Evolutionary conservation across 2,329 filamentous ascomycete genomes (phyloP).

Genomic region (Pseudopyricularia cyperi): DNA sequence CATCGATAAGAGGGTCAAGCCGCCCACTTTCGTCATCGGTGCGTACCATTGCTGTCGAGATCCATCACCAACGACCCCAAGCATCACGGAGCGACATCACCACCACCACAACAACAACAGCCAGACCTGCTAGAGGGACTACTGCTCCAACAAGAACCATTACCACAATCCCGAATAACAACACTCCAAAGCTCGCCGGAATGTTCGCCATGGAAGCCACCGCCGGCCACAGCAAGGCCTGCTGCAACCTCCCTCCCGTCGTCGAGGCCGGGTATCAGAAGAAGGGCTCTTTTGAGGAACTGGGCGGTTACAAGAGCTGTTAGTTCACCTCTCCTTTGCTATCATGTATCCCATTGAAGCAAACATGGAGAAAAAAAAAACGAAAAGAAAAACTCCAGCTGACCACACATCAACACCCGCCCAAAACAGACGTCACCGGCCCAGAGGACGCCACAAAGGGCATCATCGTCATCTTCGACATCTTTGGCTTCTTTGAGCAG

Average conservation of each 20-base stretch:
- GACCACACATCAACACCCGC: neutral
- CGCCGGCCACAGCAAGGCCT: constrained; percentile 12
- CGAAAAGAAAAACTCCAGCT: neutral
- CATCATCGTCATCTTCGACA: constrained; percentile 51
- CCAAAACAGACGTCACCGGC: constrained; percentile 34
- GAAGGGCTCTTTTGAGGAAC: constrained; percentile 30
- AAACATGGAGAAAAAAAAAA: neutral
- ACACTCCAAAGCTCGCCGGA: neutral
- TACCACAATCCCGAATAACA: neutral
- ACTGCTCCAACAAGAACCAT: neutral
- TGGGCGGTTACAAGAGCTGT: constrained; percentile 34
- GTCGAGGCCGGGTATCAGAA: constrained; percentile 26
- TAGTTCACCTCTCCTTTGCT: constrained; percentile 4
- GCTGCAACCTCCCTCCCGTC: constrained; percentile 33
- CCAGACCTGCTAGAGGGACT: no score
- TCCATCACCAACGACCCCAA: no score
- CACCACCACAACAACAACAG: neutral
- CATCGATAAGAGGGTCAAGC: neutral
- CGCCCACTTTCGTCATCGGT: neutral
- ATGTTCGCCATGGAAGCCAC: constrained; percentile 2
- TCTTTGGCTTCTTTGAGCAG: constrained; percentile 59
- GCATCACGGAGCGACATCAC: neutral
- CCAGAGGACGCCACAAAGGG: constrained; percentile 38
- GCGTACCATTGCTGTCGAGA: neutral
- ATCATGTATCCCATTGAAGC: neutral